phyloP scores from a whole-genome alignment of 108 stramenopile genomes.

The Skeletonema costatum region DNA sequence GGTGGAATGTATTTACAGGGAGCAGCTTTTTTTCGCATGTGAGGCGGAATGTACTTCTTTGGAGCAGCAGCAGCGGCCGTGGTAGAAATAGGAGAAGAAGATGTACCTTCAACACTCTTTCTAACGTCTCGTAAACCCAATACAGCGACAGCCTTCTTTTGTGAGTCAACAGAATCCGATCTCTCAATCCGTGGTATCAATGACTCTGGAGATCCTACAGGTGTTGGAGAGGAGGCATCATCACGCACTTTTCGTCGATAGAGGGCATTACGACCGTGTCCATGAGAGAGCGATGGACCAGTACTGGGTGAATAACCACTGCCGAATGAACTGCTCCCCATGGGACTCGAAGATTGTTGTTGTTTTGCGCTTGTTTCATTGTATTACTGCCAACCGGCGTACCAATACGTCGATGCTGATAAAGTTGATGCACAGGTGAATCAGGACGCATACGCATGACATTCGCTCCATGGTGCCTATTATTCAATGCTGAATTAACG shows the following conservation, averaged over 20 bases:
- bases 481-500: constrained; percentile 45
- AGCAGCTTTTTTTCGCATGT: constrained; percentile 5
- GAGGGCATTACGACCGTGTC: constrained; percentile 56
- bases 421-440: background rate
- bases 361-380: background rate
- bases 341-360: constrained; percentile 32
- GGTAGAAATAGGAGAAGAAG: background rate
- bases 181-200: background rate
- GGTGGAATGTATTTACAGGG: constrained; percentile 54
- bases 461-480: constrained; percentile 4
- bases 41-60: constrained; percentile 54
- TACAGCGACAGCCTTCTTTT: constrained; percentile 6
- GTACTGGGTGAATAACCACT: constrained; percentile 15
- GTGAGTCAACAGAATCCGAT: constrained; percentile 2
- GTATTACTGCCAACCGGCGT: background rate
- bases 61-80: constrained; percentile 1
- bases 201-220: constrained; percentile 33
- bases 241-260: constrained; percentile 48
- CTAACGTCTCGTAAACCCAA: constrained; percentile 1
- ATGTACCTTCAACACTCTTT: background rate
- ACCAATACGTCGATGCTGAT: background rate
- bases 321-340: constrained; percentile 27
- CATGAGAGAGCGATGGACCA: constrained; percentile 52
- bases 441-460: constrained; percentile 4
- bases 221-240: constrained; percentile 1